Conservation (phyloP, 208 protist species). For the Crithidia acanthocephali region DNA sequence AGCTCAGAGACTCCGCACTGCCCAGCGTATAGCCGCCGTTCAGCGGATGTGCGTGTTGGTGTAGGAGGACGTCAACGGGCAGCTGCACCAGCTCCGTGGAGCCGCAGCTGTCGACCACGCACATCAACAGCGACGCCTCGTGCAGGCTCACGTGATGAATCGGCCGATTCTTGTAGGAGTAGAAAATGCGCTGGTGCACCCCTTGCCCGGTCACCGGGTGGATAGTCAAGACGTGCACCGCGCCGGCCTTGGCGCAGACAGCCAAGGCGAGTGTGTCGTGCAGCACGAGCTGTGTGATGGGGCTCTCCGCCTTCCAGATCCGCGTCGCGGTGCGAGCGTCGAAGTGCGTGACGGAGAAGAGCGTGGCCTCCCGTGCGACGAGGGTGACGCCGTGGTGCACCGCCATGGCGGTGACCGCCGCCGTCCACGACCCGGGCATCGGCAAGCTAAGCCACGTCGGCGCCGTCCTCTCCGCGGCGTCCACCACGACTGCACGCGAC, state of each 20-base stretch:
- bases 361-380: conserved; percentile 26
- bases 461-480: conserved; percentile 19
- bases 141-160: conserved; percentile 54
- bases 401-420: conserved; percentile 26
- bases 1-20: conserved; percentile 4
- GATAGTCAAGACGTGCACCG: conserved; percentile 46
- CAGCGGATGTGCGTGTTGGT: conserved; percentile 3
- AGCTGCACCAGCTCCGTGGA: conserved; percentile 68
- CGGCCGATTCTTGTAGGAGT: conserved; percentile 38
- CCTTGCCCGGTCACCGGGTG: conserved; percentile 24
- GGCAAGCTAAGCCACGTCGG: conserved; percentile 41
- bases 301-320: conserved; percentile 25
- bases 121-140: conserved; percentile 43
- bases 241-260: conserved; percentile 34
- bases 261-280: conserved; percentile 35
- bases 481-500: background rate
- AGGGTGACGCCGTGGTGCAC: conserved; percentile 31
- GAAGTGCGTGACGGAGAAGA: conserved; percentile 24
- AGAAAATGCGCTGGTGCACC: conserved; percentile 38
- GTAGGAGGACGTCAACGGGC: conserved; percentile 28
- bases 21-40: conserved; percentile 6
- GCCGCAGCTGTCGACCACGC: conserved; percentile 59
- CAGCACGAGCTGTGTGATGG: conserved; percentile 31
- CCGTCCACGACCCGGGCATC: conserved; percentile 20
- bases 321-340: conserved; percentile 6